These are phyloP conservation scores for Leishmania gerbilli DNA, from an alignment of 208 protist genomes.

Conservation along the genomic window DNA sequence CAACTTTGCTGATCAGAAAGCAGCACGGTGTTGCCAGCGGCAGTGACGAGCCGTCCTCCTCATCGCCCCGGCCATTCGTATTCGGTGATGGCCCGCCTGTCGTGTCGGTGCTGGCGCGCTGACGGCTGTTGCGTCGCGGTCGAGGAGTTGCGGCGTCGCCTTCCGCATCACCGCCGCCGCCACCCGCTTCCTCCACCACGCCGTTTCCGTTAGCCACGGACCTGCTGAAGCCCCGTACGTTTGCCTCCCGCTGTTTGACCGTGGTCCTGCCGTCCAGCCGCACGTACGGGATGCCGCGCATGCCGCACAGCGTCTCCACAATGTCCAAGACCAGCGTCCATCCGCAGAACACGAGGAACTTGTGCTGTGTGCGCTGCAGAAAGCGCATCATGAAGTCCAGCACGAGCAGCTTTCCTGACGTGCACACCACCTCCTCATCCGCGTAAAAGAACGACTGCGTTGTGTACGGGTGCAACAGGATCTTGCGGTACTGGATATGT, in stretches of 20 bases:
- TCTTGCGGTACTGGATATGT: slow-evolving; percentile 60
- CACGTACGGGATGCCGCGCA: slow-evolving; percentile 50
- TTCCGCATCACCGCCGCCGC: no score
- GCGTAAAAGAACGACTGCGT: slow-evolving; percentile 57
- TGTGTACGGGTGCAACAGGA: slow-evolving; percentile 90
- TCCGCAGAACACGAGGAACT: slow-evolving; percentile 97
- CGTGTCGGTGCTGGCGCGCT: no score
- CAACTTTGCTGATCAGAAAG: slow-evolving; percentile 96
- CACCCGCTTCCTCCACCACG: background rate
- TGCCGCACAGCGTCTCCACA: slow-evolving; percentile 65
- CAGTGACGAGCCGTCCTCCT: background rate
- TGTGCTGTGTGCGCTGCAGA: slow-evolving; percentile 53
- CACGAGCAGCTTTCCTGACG: slow-evolving; percentile 79
- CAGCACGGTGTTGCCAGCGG: slow-evolving; percentile 29
- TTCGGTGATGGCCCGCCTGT: no score
- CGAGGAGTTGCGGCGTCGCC: no score
- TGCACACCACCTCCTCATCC: slow-evolving; percentile 63
- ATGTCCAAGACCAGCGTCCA: slow-evolving; percentile 87
- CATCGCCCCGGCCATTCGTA: background rate
- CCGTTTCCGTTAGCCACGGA: background rate
- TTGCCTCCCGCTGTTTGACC: slow-evolving; percentile 55
- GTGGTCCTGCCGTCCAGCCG: slow-evolving; percentile 70
- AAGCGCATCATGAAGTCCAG: slow-evolving; percentile 88
- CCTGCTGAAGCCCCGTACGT: slow-evolving; percentile 88
- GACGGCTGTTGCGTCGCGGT: no score